These are phyloP conservation scores for Jackrogersella minutella DNA, from an alignment of 495 filamentous ascomycete species.

Conservation along the genomic window DNA sequence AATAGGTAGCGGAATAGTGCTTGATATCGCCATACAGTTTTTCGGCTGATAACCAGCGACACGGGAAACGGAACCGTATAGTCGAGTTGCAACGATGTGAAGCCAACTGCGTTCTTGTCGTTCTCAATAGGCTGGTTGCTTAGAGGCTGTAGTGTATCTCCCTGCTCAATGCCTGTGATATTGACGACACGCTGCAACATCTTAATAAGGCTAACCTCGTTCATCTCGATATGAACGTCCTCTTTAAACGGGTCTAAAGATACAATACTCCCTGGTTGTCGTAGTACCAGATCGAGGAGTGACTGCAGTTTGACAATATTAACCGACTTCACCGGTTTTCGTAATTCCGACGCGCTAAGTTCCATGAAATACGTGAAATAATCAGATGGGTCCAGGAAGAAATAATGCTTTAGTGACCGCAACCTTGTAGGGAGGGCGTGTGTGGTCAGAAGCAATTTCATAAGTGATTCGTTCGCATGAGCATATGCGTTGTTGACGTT, in stretches of 20 bases:
- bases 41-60: constrained; percentile 93
- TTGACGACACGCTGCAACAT: constrained; percentile 96
- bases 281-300: constrained; percentile 89
- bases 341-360: constrained; percentile 83
- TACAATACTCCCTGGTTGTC: constrained; percentile 93
- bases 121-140: constrained; percentile 67
- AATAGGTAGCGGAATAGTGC: constrained; percentile 93
- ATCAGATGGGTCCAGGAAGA: constrained; percentile 96
- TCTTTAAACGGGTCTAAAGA: constrained; percentile 97
- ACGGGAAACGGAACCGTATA: constrained; percentile 96
- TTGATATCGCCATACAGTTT: constrained; percentile 94
- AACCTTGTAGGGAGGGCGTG: constrained; percentile 88
- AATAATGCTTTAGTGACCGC: constrained; percentile 95
- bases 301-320: constrained; percentile 94
- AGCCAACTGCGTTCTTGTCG: constrained; percentile 87
- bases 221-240: constrained; percentile 96
- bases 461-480: constrained; percentile 91
- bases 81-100: constrained; percentile 90
- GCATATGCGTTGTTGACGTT: constrained; percentile 96
- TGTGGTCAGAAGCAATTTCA: constrained; percentile 89
- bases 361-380: constrained; percentile 99
- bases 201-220: constrained; percentile 88
- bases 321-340: constrained; percentile 84
- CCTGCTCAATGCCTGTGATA: constrained; percentile 91
- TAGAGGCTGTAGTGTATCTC: constrained; percentile 66